A percentile compares a stretch with the other conserved stretches of the same genome.
Conservation (phyloP, 371 early-diverging fungal genomes). For the Choanephora cucurbitarum region DNA sequence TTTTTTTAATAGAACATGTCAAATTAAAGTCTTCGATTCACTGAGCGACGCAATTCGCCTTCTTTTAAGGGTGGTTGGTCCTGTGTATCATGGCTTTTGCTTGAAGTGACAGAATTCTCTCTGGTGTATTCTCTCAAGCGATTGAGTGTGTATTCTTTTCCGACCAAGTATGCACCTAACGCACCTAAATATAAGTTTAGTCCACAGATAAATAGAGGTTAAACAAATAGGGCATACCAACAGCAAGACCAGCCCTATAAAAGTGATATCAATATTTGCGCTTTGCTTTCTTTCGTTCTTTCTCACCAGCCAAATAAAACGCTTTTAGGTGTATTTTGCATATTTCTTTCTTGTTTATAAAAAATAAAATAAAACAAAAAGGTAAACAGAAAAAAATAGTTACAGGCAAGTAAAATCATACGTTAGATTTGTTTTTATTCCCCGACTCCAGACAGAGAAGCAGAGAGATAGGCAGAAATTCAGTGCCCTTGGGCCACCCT, state of each 20-base stretch:
- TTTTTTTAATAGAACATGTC: too few relatives aligned
- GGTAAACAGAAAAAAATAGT: background rate
- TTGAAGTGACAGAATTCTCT: slow-evolving; percentile 28
- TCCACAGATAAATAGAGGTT: too few relatives aligned
- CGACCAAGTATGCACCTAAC: slow-evolving; percentile 16
- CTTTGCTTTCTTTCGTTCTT: background rate
- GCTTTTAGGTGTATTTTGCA: slow-evolving; percentile 28
- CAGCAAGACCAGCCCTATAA: slow-evolving; percentile 25
- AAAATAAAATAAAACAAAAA: slow-evolving; percentile 1
- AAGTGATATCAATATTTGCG: background rate
- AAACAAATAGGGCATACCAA: slow-evolving; percentile 8
- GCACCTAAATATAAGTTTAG: slow-evolving; percentile 19
- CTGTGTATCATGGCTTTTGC: slow-evolving; percentile 10
- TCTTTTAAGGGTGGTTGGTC: slow-evolving; percentile 10
- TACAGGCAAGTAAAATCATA: too few relatives aligned
- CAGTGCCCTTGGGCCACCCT: too few relatives aligned
- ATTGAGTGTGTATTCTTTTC: slow-evolving; percentile 27
- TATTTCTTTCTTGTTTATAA: background rate
- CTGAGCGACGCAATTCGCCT: slow-evolving; percentile 28
- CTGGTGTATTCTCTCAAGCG: slow-evolving; percentile 25
- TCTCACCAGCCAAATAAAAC: slow-evolving; percentile 26
- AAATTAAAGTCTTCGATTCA: slow-evolving; percentile 25
- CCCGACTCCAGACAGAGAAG: too few relatives aligned
- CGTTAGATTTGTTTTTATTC: too few relatives aligned
- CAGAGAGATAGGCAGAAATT: too few relatives aligned